A percentile compares a stretch with the other conserved stretches of the same genome.
These are phyloP conservation scores for Apiospora sp. DNA, from an alignment of 2,329 filamentous ascomycete genomes.

Conservation along the genomic window DNA sequence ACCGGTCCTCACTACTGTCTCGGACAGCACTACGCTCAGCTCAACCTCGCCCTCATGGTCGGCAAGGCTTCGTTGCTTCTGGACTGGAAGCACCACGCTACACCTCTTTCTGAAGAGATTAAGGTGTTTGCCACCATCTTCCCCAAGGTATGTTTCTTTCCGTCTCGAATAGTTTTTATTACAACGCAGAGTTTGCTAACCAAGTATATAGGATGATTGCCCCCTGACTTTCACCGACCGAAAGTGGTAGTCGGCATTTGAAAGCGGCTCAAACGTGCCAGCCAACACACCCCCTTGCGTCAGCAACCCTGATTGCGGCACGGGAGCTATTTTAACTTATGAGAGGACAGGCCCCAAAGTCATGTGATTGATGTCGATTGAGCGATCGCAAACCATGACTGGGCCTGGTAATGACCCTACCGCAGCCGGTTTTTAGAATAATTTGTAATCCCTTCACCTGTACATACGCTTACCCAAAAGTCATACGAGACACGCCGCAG, in stretches of 20 bases:
- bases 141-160: constrained; percentile 75
- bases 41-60: constrained; percentile 88
- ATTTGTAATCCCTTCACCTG: constrained; percentile 17
- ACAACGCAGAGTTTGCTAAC: constrained; percentile 37
- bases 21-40: constrained; percentile 88
- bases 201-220: constrained; percentile 75
- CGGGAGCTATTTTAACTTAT: neutral
- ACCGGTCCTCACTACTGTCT: constrained; percentile 96
- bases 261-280: neutral
- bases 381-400: neutral
- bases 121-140: constrained; percentile 99
- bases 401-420: constrained; percentile 4
- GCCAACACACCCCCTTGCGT: neutral
- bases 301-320: neutral
- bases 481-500: neutral
- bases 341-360: constrained; percentile 1
- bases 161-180: neutral
- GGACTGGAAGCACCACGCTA: constrained; percentile 90
- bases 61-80: constrained; percentile 88
- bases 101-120: constrained; percentile 87
- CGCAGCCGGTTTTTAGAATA: constrained; percentile 4
- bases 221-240: constrained; percentile 74
- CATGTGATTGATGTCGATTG: constrained; percentile 14
- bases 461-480: constrained; percentile 5
- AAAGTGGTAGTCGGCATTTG: constrained; percentile 48